These are phyloP conservation scores for Fagopyrum homotropicum DNA, from an alignment of 148 eudicot species.

Conservation along the genomic window DNA sequence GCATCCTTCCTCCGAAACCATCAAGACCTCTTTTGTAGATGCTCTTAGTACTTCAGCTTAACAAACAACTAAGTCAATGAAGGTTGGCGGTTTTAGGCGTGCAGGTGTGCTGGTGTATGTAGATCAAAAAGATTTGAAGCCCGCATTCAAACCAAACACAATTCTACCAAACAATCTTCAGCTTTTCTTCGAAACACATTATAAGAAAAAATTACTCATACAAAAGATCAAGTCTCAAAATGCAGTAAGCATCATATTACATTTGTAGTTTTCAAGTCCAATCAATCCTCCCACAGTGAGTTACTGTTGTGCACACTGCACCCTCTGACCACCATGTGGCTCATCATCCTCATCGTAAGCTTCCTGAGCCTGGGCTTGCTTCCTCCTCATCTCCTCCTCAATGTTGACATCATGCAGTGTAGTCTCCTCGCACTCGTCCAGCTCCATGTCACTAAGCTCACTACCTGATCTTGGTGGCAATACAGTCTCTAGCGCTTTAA, in stretches of 20 bases:
- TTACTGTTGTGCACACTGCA: slow-evolving; percentile 79
- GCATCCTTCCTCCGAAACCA: no score
- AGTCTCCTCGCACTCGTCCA: slow-evolving; percentile 74
- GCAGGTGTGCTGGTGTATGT: no score
- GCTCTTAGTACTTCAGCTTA: no score
- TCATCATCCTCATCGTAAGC: slow-evolving; percentile 67
- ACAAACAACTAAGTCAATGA: no score
- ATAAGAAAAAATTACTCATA: not conserved
- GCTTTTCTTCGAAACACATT: no score
- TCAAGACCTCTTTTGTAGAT: no score
- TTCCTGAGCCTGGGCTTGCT: slow-evolving; percentile 48
- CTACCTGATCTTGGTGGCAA: slow-evolving; percentile 37
- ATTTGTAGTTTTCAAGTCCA: not conserved
- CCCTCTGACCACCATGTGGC: slow-evolving; percentile 52
- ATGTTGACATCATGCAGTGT: slow-evolving; percentile 64
- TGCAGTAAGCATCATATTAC: not conserved
- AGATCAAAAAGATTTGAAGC: no score
- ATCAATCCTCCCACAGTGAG: not conserved
- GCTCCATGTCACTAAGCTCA: slow-evolving; percentile 52
- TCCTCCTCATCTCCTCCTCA: slow-evolving; percentile 73
- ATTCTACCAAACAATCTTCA: no score
- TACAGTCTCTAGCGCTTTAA: slow-evolving; percentile 37
- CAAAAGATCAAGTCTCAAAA: not conserved
- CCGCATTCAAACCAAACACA: no score
- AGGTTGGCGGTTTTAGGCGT: no score